Percentiles rank a stretch among this genome's conserved stretches.
These are phyloP conservation scores for Gossypium mustelinum DNA, from an alignment of 345 rosid genomes.

Conservation along the genomic window DNA sequence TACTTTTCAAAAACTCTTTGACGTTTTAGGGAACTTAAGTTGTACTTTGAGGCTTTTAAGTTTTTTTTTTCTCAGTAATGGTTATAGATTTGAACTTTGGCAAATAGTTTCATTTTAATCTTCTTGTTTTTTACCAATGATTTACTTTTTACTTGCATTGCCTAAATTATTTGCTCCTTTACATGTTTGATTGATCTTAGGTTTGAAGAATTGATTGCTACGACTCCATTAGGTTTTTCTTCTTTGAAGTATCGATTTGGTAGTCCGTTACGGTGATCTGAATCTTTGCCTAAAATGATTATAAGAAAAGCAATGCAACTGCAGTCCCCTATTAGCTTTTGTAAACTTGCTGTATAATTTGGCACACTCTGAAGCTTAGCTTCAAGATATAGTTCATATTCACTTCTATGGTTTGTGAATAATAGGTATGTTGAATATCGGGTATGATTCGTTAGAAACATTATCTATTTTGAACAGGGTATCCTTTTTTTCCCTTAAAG, in stretches of 20 bases:
- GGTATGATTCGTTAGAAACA: background rate
- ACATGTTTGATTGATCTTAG: background rate
- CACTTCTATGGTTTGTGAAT: background rate
- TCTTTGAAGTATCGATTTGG: background rate
- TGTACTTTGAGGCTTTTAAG: conserved; percentile 28
- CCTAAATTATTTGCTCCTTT: background rate
- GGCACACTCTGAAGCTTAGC: background rate
- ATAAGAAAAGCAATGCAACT: background rate
- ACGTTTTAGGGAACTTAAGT: conserved; percentile 31
- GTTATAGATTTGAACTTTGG: background rate
- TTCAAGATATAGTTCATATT: background rate
- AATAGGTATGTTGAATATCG: background rate
- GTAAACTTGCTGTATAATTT: background rate
- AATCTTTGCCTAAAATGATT: background rate
- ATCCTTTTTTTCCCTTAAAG: background rate
- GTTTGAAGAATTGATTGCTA: background rate
- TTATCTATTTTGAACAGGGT: background rate
- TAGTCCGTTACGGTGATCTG: background rate
- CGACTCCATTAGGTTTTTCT: background rate
- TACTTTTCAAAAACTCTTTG: conserved; percentile 26
- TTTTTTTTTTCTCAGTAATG: background rate
- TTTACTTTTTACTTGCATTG: background rate
- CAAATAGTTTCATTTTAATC: background rate
- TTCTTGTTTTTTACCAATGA: background rate
- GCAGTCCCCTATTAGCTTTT: background rate